Evolutionary conservation across 768 basidiomycete genomes (phyloP).

Genomic region (Rhodotorula sphaerocarpa): DNA sequence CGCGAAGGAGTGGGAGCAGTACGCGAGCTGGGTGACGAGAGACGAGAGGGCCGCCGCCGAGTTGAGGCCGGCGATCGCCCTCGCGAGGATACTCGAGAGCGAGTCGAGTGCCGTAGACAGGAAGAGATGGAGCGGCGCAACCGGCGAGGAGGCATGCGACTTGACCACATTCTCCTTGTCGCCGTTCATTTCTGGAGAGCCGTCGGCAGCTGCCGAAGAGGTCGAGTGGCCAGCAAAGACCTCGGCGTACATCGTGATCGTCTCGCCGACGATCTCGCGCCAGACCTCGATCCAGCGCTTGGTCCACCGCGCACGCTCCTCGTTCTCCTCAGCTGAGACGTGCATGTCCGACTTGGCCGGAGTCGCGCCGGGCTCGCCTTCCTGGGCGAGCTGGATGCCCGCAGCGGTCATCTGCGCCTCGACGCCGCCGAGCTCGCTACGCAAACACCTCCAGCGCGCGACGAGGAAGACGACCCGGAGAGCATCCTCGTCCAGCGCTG

Average conservation of each 20-base stretch:
- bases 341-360: neutral
- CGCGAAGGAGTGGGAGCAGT: conserved; percentile 83
- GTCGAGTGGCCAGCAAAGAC: conserved; percentile 42
- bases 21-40: conserved; percentile 82
- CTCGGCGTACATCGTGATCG: conserved; percentile 45
- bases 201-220: neutral
- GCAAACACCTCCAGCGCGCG: conserved; percentile 35
- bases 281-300: conserved; percentile 47
- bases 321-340: conserved; percentile 29
- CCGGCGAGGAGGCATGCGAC: neutral
- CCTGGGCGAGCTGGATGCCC: conserved; percentile 13
- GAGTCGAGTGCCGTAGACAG: conserved; percentile 46
- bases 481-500: conserved; percentile 34
- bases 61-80: conserved; percentile 52
- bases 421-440: conserved; percentile 24
- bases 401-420: conserved; percentile 30
- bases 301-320: conserved; percentile 44
- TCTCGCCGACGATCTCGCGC: conserved; percentile 48
- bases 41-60: conserved; percentile 59
- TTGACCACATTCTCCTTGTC: neutral
- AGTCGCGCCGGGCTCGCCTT: neutral
- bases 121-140: conserved; percentile 57
- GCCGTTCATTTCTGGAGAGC: neutral
- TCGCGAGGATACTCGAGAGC: conserved; percentile 49
- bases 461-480: conserved; percentile 37